Conservation (phyloP, 2,329 filamentous ascomycete genomes). For the Penicillium sp. region DNA sequence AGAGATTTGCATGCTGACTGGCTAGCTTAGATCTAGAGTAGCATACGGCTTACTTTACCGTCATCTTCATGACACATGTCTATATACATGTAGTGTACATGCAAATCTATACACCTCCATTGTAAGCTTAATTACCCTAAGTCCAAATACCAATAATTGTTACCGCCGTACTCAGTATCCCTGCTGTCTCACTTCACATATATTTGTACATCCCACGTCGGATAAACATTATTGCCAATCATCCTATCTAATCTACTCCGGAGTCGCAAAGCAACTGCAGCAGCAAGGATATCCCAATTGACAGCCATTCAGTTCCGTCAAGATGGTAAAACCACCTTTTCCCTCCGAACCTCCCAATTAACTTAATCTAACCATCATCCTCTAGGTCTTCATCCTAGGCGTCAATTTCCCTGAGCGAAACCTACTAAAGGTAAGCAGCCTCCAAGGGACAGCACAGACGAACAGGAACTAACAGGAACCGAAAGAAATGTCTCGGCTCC, state of each 20-base stretch:
- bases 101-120: neutral
- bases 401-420: conserved; percentile 81
- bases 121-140: neutral
- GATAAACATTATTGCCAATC: conserved; percentile 36
- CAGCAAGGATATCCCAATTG: conserved; percentile 10
- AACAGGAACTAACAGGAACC: conserved; percentile 8
- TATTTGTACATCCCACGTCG: conserved; percentile 9
- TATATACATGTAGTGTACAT: neutral
- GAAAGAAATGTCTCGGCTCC: conserved; percentile 62
- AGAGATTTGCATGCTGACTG: neutral
- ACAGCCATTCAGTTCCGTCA: conserved; percentile 17
- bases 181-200: neutral
- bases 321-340: conserved; percentile 29
- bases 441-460: neutral
- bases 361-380: neutral
- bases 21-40: neutral
- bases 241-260: conserved; percentile 15
- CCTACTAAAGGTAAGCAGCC: conserved; percentile 71
- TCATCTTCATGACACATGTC: neutral
- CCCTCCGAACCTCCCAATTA: neutral
- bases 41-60: neutral
- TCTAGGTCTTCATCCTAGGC: conserved; percentile 79
- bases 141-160: neutral
- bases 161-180: neutral
- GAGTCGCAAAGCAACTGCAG: conserved; percentile 8